Percentiles rank a stretch among this genome's conserved stretches.
These are phyloP conservation scores for Apiotrichum mycotoxinovorans DNA, from an alignment of 1,284 basidiomycete species.

Conservation along the genomic window DNA sequence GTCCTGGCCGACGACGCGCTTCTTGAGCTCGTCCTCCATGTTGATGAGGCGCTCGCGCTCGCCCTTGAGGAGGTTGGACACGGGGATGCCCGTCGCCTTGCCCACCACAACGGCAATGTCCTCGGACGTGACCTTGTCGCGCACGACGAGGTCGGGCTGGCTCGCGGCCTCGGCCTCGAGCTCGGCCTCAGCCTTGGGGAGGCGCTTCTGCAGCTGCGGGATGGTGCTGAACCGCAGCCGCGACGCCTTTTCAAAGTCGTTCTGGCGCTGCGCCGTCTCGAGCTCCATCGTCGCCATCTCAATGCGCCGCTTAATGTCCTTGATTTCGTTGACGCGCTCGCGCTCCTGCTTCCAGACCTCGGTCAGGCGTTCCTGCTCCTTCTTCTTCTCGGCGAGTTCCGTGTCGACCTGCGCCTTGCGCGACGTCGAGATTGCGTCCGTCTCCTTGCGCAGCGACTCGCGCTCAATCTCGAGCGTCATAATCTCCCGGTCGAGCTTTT, in stretches of 20 bases:
- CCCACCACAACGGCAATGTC: constrained; percentile 86
- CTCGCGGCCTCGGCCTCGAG: constrained; percentile 55
- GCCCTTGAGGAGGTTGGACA: constrained; percentile 80
- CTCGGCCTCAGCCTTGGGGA: constrained; percentile 61
- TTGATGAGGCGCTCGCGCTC: constrained; percentile 87
- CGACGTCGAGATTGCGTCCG: constrained; percentile 74
- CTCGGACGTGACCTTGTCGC: constrained; percentile 80
- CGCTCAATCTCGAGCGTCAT: constrained; percentile 86
- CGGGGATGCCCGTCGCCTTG: constrained; percentile 87
- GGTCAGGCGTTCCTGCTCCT: constrained; percentile 61
- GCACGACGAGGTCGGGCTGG: constrained; percentile 61
- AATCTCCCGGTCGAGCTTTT: constrained; percentile 75
- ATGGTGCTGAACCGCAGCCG: constrained; percentile 78
- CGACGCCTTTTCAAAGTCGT: constrained; percentile 76
- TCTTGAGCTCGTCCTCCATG: constrained; percentile 75
- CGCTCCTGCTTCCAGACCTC: constrained; percentile 75
- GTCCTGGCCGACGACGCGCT: constrained; percentile 83
- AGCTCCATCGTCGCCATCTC: constrained; percentile 80
- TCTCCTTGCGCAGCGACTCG: constrained; percentile 83
- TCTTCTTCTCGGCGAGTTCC: constrained; percentile 64
- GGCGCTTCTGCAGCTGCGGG: constrained; percentile 69
- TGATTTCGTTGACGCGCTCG: constrained; percentile 68
- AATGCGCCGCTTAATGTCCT: constrained; percentile 69
- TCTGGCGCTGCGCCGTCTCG: constrained; percentile 80
- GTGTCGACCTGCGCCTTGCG: constrained; percentile 60